Evolutionary conservation across 257 asterid species (phyloP), one percentile per base, ranked within the genome.

Genomic region (Solanum commersonii): DNA sequence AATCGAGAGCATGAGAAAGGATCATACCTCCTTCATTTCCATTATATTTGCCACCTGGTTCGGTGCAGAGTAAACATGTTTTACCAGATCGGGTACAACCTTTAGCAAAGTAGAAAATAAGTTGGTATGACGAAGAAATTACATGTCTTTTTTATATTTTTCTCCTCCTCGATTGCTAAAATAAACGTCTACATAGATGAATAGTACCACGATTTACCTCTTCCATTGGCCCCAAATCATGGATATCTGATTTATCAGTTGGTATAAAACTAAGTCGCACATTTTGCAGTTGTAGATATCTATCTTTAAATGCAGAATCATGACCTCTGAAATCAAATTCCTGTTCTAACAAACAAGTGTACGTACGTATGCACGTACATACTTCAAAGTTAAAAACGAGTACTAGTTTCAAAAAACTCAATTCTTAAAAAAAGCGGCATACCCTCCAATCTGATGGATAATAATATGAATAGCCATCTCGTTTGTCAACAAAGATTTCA

Each of bases 371-470:
- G 46, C 10, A 10, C 65, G 11, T 29, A 49, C 70, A 10, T 29
- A 8, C 38, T 4, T 31, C 78, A 27, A 27, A 27, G 68, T 29
- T 14, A 12, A 23, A 38, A 5, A 10, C 14, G 82, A 38, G 42
- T 56, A 3, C 71, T 10, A 63, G 5, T 29, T 70, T 8, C 23
- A 40, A 27, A 22, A 5, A 22, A 7, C 22, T 87, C 44, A 1
- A 33, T n/a, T 59, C 42, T 34, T 38, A 14, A 23, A 56, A 25
- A 9, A 49, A 6, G 10, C 31, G 8, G 29, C 92, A 90, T 92
- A 95, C 99, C 92, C 95, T 92, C 98, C 98, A 95, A 88, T 96
- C 99, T 86, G 98, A 94, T 71, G 99, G 99, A 90, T 95, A 96
- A 78, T 91, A 93, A 84, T 96, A 95, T 22, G 99, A 91, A 91